These are phyloP conservation scores for Solanum etuberosum DNA, from an alignment of 257 asterid species.

Conservation along the genomic window DNA sequence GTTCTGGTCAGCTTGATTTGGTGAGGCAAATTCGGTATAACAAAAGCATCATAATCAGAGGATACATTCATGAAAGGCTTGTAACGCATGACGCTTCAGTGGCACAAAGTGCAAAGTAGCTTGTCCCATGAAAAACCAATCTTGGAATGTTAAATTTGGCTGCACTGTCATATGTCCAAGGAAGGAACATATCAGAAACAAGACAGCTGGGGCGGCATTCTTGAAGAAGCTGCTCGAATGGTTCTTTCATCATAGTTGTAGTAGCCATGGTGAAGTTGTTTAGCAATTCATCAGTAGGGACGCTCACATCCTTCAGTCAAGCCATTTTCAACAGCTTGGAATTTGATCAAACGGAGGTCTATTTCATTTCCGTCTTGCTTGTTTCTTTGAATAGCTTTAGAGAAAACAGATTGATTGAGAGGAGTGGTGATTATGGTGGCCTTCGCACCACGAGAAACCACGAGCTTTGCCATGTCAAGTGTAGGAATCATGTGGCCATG, in stretches of 20 bases:
- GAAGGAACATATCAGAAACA: conserved; percentile 38
- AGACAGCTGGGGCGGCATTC: conserved; percentile 20
- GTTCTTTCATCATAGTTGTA: conserved; percentile 16
- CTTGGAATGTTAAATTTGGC: conserved; percentile 35
- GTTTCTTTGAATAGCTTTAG: neutral
- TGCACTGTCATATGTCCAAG: conserved; percentile 37
- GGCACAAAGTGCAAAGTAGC: conserved; percentile 14
- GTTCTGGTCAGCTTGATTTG: conserved; percentile 8
- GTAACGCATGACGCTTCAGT: conserved; percentile 5
- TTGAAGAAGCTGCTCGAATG: conserved; percentile 22
- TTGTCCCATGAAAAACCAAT: conserved; percentile 29
- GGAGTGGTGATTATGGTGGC: conserved; percentile 9
- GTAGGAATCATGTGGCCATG: conserved; percentile 22
- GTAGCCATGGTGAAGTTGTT: conserved; percentile 6
- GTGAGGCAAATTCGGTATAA: conserved; percentile 23
- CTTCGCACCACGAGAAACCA: conserved; percentile 12
- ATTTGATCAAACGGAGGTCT: neutral
- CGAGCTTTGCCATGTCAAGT: conserved; percentile 18
- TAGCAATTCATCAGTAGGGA: neutral
- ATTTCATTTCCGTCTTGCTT: neutral
- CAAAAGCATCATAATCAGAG: conserved; percentile 36
- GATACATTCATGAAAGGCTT: conserved; percentile 24
- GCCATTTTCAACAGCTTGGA: neutral
- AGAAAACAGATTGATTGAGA: neutral
- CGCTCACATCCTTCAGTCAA: neutral